Evolutionary conservation across 192 early-diverging fungal genomes (phyloP), one percentile per base, ranked within the genome.

Genomic region (Umbelopsis isabellina): DNA sequence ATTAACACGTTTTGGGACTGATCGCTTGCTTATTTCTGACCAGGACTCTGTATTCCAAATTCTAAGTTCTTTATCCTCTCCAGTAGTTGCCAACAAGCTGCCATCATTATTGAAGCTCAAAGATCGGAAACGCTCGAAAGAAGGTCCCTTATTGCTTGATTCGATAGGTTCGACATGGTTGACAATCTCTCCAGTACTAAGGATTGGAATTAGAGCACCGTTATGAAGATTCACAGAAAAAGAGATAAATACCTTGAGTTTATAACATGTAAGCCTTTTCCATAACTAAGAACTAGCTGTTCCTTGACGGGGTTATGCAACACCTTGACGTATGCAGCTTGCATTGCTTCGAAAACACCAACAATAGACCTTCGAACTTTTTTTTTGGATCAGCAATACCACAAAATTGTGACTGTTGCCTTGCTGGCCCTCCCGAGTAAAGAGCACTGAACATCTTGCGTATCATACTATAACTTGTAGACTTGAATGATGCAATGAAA

Each of bases 1-100:
- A 70, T 91, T 94, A n/a, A 85, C 82, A 46, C 94, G 91, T 71
- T 97, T 97, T 41, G 84, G 49, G 18, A 85, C 74, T 3, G 80
- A 75, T 73, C 87, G 84, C 15, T 75, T 71, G 65, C 81, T 82
- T 27, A 78, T 72, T 18, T 85, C 25, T 20, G 66, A 72, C 92
- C 92, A 94, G 41, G 75, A 72, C 11, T 72, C 74, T 15, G 87
- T 86, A 61, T 86, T 75, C 87, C 89, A 94, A 52, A 93, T 79
- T n/a, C 79, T 73, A 35, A 93, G 69, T 23, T 80, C 71, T 77
- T 94, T 94, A 69, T 93, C 86, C 44, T 84, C 84, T 20, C 88
- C 88, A 67, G 84, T 86, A 7, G 84, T 80, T 1, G 87, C 90
- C 66, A 94, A 70, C 35, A 83, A 84, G 12, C 55, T 61, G 5